Base-by-base conservation (phyloP, 202 grass and related monocot genomes). In the Zizania palustris region DNA sequence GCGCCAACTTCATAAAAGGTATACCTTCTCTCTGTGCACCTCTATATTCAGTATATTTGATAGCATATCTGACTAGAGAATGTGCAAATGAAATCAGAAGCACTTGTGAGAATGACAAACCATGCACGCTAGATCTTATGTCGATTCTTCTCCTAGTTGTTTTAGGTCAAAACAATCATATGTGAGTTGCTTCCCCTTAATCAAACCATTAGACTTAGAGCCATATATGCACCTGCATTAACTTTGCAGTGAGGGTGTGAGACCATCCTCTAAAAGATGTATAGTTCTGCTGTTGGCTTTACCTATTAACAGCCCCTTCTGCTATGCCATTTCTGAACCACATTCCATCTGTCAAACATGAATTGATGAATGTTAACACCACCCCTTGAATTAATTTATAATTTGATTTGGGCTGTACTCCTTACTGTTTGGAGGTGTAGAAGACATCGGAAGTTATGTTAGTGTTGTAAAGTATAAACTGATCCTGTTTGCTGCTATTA, bases 1-100 rank as follows among this genome's bases (percentile, higher is more conserved):
- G 61, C 72, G 21, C 49, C 49, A 51, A 67, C 72, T 51, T 13
- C 16, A 45, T 57, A 67, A 57, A 66, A 72, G 85, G 84, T 86
- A 85, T 22, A 45, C 64, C 21, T 61, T 54, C 16, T 49, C n/a
- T 55, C 51, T 55, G 6, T 55, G 7, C n/a, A 20, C n/a, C 51
- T 55, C 51, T 67, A 67, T 67, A 20, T 45, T 3, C 51, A 20
- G n/a, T 67, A 67, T 67, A 20, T 45, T 3, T 3, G 42, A 7
- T 7, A 67, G 6, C 19, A 45, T 46, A 46, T 33, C 44, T 67
- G 40, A 4, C 11, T 20, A 14, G 11, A 21, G 11, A 67, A 28
- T 5, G 3, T 28, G 9, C 9, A 41, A 42, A 43, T 65, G 39
- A 66, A 66, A 44, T 22, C 11, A 7, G 55, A 58, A 58, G 9